Evolutionary conservation across 2,329 filamentous ascomycete genomes (phyloP).

Genomic region (Alternaria brassicae): DNA sequence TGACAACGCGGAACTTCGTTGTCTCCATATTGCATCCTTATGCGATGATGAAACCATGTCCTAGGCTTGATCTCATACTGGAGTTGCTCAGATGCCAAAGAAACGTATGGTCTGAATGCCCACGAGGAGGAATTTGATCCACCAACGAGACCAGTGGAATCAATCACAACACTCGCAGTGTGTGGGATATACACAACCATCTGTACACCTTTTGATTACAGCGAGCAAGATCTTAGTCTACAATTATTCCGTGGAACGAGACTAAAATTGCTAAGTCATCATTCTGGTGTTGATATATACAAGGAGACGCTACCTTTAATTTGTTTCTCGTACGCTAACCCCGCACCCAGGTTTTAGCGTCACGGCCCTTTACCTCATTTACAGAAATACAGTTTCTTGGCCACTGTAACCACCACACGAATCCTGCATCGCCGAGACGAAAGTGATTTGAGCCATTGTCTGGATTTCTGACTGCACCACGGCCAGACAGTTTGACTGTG

Average conservation of each 20-base stretch:
- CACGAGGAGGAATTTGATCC: neutral
- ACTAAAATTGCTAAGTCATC: conserved; percentile 20
- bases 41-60: neutral
- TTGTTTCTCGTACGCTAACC: conserved; percentile 24
- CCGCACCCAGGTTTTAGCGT: conserved; percentile 17
- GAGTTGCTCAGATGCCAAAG: neutral
- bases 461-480: conserved; percentile 14
- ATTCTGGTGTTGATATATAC: conserved; percentile 5
- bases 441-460: conserved; percentile 7
- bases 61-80: neutral
- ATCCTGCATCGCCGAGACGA: conserved; percentile 12
- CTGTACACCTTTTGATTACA: conserved; percentile 6
- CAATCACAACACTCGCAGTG: conserved; percentile 17
- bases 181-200: conserved; percentile 1
- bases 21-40: neutral
- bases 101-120: neutral
- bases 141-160: neutral
- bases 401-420: conserved; percentile 7
- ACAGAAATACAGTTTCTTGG: conserved; percentile 29
- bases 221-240: conserved; percentile 20
- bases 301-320: conserved; percentile 12
- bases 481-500: conserved; percentile 10
- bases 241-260: conserved; percentile 25
- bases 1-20: neutral
- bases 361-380: conserved; percentile 26